Evolutionary conservation across 345 rosid genomes (phyloP).

Genomic region (Populus pruinosa): DNA sequence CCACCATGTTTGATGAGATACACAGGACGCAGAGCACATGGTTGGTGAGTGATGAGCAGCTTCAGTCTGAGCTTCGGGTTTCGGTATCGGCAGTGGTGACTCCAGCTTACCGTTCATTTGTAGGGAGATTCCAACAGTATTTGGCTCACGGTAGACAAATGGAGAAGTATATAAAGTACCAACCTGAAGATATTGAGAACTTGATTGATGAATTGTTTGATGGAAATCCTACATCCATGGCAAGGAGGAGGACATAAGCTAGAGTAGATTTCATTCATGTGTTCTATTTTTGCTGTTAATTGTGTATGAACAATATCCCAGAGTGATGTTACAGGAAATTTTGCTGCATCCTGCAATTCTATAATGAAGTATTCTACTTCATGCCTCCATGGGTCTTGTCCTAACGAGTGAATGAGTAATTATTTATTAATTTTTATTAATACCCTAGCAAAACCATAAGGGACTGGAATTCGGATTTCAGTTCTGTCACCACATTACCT

Average conservation of each 20-base stretch:
- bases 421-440: too few relatives aligned
- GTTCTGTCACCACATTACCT: too few relatives aligned
- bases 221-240: slow-evolving; percentile 45
- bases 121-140: slow-evolving; percentile 68
- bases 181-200: slow-evolving; percentile 81
- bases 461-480: too few relatives aligned
- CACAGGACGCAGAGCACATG: slow-evolving; percentile 81
- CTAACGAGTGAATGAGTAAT: too few relatives aligned
- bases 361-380: background rate
- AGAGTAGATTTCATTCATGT: background rate
- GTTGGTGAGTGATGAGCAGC: slow-evolving; percentile 86
- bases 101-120: slow-evolving; percentile 80
- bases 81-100: slow-evolving; percentile 68
- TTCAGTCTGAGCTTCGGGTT: slow-evolving; percentile 88
- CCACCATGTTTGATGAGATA: slow-evolving; percentile 81
- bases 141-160: slow-evolving; percentile 78
- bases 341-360: background rate
- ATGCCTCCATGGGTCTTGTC: too few relatives aligned
- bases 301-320: background rate
- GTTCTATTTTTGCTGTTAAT: background rate
- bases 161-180: slow-evolving; percentile 83
- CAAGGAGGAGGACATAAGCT: slow-evolving; percentile 47
- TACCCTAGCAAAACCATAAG: too few relatives aligned
- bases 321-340: background rate
- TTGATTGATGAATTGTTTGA: slow-evolving; percentile 80